Conservation (phyloP, 106 monocot genomes). For the Allium fistulosum region DNA sequence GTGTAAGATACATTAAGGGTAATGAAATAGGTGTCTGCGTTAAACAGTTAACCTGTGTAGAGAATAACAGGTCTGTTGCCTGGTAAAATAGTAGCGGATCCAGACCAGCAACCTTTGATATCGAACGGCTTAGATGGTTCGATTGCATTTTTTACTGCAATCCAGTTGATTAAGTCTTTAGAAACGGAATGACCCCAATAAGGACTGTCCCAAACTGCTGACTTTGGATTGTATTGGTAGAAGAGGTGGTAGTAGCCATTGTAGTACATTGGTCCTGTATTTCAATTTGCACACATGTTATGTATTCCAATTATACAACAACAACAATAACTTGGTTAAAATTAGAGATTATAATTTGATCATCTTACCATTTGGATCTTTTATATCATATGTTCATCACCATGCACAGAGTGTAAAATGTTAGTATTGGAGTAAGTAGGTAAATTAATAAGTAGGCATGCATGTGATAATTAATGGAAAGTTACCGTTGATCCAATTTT, state of each 20-base stretch:
- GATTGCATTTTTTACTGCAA: slow-evolving; percentile 39
- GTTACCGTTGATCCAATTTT: slow-evolving; percentile 25
- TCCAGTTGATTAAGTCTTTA: slow-evolving; percentile 69
- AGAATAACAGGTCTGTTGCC: slow-evolving; percentile 47
- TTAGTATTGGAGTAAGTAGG: background rate
- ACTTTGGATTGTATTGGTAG: slow-evolving; percentile 78
- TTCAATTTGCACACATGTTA: background rate
- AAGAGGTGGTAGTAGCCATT: slow-evolving; percentile 79
- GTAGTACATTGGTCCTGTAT: slow-evolving; percentile 62
- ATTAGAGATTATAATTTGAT: background rate
- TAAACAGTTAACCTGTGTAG: slow-evolving; percentile 43
- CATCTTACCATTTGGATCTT: slow-evolving; percentile 27
- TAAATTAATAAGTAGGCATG: background rate
- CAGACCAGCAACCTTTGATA: slow-evolving; percentile 75
- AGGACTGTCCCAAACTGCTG: slow-evolving; percentile 59
- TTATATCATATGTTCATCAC: background rate
- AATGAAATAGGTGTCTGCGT: too few relatives aligned
- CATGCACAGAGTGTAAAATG: background rate
- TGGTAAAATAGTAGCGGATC: slow-evolving; percentile 69
- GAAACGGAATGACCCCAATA: slow-evolving; percentile 79
- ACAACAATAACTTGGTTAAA: background rate
- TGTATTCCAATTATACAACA: background rate
- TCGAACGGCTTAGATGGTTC: slow-evolving; percentile 57
- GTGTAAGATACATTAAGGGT: slow-evolving; percentile 1
- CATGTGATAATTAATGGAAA: background rate